Conservation (phyloP, 169 alveolate species). For the Theileria parva region DNA sequence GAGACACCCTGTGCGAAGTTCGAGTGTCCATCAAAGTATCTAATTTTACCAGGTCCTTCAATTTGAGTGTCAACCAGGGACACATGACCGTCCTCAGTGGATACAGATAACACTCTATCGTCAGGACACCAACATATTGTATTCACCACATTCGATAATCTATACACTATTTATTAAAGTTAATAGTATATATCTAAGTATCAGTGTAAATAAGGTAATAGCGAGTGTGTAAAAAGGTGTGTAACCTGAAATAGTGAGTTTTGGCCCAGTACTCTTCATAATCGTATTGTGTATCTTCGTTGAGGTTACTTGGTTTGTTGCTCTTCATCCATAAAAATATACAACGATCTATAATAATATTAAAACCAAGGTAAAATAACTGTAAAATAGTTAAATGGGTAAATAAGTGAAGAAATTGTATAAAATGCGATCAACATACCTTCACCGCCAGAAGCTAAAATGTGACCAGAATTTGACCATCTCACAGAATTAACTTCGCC, state of each 20-base stretch:
- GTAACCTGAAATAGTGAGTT: constrained; percentile 75
- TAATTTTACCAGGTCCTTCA: constrained; percentile 62
- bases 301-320: constrained; percentile 64
- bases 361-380: too few relatives aligned
- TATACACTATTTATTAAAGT: neutral
- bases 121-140: constrained; percentile 67
- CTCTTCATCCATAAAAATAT: constrained; percentile 78
- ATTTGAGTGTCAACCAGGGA: constrained; percentile 61
- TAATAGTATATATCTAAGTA: constrained; percentile 22
- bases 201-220: too few relatives aligned
- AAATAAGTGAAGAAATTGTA: neutral
- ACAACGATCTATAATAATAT: constrained; percentile 52
- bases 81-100: constrained; percentile 68
- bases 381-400: too few relatives aligned
- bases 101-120: constrained; percentile 45
- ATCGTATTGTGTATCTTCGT: constrained; percentile 69
- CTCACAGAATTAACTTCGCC: constrained; percentile 87
- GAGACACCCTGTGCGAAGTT: constrained; percentile 82
- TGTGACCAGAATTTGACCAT: constrained; percentile 81
- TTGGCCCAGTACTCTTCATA: constrained; percentile 80
- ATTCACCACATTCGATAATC: constrained; percentile 63
- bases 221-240: constrained; percentile 18
- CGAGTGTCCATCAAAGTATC: constrained; percentile 82
- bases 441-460: constrained; percentile 87
- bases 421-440: constrained; percentile 77